Evolutionary conservation across 805 yeast species (phyloP), one percentile per base, ranked within the genome.

Genomic region (Metschnikowia proteae): DNA sequence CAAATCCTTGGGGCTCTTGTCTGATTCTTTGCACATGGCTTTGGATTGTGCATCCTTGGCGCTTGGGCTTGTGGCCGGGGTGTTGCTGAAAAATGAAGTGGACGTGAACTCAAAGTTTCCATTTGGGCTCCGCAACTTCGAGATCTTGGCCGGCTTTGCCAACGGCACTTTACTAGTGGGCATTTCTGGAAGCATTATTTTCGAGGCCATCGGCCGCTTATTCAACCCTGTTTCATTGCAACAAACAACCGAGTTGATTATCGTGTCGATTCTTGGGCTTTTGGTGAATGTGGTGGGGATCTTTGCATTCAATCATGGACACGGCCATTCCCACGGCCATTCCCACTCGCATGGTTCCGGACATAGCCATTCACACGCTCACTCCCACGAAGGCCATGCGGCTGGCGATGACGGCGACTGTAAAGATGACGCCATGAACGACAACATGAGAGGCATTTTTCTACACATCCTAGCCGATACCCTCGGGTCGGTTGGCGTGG

Each of bases 11-110:
- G 97, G 99, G 8, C 73, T 94, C 25, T 66, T 94, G 45, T 89
- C 97, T 17, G 99, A 94, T 62, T 89, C 97, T 1, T 75, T 94
- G 45, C 99, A 94, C 66, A 94, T 94, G 99, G 86, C 96, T 2
- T 74, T 94, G 48, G 99, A 94, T 66, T 94, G 99, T 64, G 78
- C 89, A 0, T 95, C 98, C 0, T 71, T 94, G 47, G 82, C 94
- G 3, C 78, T 94, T 29, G 99, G 99, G 0, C 71, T 94, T 2
- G 75, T 92, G 26, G 99, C 99, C 0, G 88, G 95, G 23, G 76
- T 81, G 10, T 67, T 68, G 17, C 67, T 74, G 49, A 73, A 61
- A 55, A 70, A 54, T 55, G 76, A 55, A 48, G 61, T 70, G 40
- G 64, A 73, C 44, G 78, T 87, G 4, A 79, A 79, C 50, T 76